phyloP scores from a whole-genome alignment of 2,329 filamentous ascomycete species.

The Ascochyta viciae-villosae region DNA sequence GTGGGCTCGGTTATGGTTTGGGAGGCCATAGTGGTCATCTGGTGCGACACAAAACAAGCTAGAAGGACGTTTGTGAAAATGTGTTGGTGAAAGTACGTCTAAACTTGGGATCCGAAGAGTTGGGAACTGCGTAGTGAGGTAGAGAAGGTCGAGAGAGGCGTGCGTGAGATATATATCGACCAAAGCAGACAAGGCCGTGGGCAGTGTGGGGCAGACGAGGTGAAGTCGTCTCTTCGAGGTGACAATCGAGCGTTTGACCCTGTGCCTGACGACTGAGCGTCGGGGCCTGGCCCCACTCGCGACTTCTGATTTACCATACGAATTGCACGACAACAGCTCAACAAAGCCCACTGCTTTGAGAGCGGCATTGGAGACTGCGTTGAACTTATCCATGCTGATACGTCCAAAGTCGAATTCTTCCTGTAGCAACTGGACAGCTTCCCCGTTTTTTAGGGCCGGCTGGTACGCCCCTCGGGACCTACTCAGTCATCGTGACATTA shows the following conservation, averaged over 20 bases:
- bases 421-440: neutral
- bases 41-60: conserved; percentile 2
- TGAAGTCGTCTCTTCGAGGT: conserved; percentile 28
- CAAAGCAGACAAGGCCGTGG: neutral
- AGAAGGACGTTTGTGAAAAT: neutral
- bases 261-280: conserved; percentile 20
- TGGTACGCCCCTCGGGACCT: neutral
- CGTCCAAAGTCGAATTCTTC: neutral
- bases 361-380: neutral
- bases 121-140: conserved; percentile 6
- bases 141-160: conserved; percentile 35
- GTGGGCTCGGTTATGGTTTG: conserved; percentile 4
- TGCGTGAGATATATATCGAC: conserved; percentile 28
- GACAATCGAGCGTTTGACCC: conserved; percentile 28
- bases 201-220: conserved; percentile 10
- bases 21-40: conserved; percentile 1
- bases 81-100: conserved; percentile 1
- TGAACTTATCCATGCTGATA: neutral
- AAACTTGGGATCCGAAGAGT: neutral
- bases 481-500: neutral
- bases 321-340: neutral
- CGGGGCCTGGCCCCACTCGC: conserved; percentile 7
- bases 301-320: neutral
- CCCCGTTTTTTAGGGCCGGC: no score
- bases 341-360: neutral